phyloP scores from a whole-genome alignment of 768 basidiomycete species.

The Lentinula raphanica region DNA sequence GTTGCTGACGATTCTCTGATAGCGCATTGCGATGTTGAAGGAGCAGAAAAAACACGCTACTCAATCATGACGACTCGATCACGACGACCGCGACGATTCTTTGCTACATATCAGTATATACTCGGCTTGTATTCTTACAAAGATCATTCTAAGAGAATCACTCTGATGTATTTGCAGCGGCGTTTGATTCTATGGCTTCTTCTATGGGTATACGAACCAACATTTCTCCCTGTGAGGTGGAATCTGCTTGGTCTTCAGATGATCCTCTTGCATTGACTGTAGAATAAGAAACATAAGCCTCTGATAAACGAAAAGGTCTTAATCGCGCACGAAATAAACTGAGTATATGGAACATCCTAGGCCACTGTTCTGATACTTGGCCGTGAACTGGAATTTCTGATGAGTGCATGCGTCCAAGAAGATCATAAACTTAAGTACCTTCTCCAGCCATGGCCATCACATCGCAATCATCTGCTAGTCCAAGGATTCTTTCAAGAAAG shows the following conservation, averaged over 20 bases:
- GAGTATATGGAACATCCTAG: slow-evolving; percentile 76
- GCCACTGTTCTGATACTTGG: slow-evolving; percentile 76
- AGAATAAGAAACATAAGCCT: neutral
- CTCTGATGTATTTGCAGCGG: slow-evolving; percentile 15
- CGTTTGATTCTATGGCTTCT: slow-evolving; percentile 40
- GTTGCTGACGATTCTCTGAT: neutral
- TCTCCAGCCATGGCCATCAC: slow-evolving; percentile 74
- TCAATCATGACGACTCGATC: slow-evolving; percentile 6
- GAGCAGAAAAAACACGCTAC: slow-evolving; percentile 65
- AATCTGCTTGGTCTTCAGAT: slow-evolving; percentile 19
- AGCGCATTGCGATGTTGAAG: slow-evolving; percentile 78
- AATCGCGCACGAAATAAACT: slow-evolving; percentile 55
- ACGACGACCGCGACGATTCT: neutral
- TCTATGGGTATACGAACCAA: slow-evolving; percentile 74
- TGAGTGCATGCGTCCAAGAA: neutral
- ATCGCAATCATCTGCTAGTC: slow-evolving; percentile 65
- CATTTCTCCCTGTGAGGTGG: slow-evolving; percentile 40
- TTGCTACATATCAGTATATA: neutral
- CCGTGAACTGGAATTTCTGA: slow-evolving; percentile 54
- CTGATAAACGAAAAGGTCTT: neutral
- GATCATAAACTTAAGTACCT: slow-evolving; percentile 33
- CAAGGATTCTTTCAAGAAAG: slow-evolving; percentile 65
- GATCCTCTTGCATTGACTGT: slow-evolving; percentile 48
- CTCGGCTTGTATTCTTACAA: neutral
- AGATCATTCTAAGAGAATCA: neutral